Evolutionary conservation across 2,329 filamentous ascomycete species (phyloP), one percentile per base, ranked within the genome.

Genomic region (Cercospora beticola): DNA sequence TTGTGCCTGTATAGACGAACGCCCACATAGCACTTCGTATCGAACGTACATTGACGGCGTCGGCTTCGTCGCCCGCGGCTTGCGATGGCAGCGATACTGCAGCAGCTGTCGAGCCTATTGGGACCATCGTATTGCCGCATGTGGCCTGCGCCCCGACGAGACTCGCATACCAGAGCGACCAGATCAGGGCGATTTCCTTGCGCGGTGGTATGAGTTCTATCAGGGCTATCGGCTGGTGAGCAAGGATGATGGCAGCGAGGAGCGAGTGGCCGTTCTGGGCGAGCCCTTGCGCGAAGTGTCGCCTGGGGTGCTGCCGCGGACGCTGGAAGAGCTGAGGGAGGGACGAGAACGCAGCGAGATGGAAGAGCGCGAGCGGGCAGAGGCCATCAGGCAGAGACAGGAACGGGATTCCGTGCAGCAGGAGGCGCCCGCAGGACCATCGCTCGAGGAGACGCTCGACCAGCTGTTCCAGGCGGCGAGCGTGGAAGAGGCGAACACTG

Each of bases 81-180:
- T 80, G 5, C 72, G 83, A 46, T 85, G 83, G 83, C 81, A 85
- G 71, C 76, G 81, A 65, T 85, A 85, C 68, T 85, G 83, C 70
- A 85, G 83, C 83, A 83, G 81, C 71, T 85, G 83, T 70, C 82
- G 83, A 75, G 82, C 83, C 59, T 85, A 84, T 74, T 85, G 83
- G 83, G 79, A 78, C 62, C 82, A 83, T 64, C 73, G 83, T 18
- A 77, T 84, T 18, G 76, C 77, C 8, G 79, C 78, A 5, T 81
- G 81, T 16, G 80, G 82, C 5, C 74, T 85, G 28, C 74, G 79
- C n/a, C 76, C 80, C 1, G 77, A 76, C 2, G 80, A 84, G 67
- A 84, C 83, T 9, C 78, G 80, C 16, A 81, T 85, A 52, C 83
- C 83, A 10, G 76, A 81, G 18, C 76, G 80, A 30, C 83, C 83